Base-by-base conservation (phyloP, 257 asterid genomes). In the Rhazya stricta region DNA sequence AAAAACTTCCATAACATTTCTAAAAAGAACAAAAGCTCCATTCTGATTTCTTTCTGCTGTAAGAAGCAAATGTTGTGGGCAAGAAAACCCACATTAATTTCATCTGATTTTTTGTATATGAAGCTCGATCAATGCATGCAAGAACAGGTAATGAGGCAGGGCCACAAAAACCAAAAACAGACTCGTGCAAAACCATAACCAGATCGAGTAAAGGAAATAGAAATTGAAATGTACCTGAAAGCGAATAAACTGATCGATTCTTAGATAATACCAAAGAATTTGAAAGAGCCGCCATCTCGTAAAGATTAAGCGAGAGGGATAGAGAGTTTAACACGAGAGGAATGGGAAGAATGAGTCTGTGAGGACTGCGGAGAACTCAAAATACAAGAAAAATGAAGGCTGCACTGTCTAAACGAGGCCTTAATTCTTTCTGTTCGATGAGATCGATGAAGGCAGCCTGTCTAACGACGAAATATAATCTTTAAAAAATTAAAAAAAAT, bases 251-350 rank as follows among this genome's bases (percentile, higher is more conserved):
- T 43, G 82, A 56, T 29, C 82, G 84, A 69, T 60, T 74, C 67
- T 75, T 80, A 23, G 88, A 71, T 34, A 87, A 78, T 46, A 79
- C 74, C n/a, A 71, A 36, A 51, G 89, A 81, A 80, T 62, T 86
- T 25, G 89, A 85, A 37, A 89, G 68, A 82, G 89, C 84, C 34
- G 89, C 23, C 96, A 84, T 87, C 69, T 21, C 83, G 62, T 67
- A 50, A 51, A 42, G 51, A 72, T 62, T 54, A 63, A 60, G 74
- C 36, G 19, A 58, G 13, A 42, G 39, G 19, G 29, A 30, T 12
- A 37, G n/a, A 42, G 76, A 43, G 45, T 50, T 57, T 60, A 29
- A 29, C 11, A 19, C 34, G 2, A 76, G 39, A 29, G 56, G 10
- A 42, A 79, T 48, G 81, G 43, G 72, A 41, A 34, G 39, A 9